These are phyloP conservation scores for Spathaspora sp. DNA, from an alignment of 805 yeast genomes.

Conservation along the genomic window DNA sequence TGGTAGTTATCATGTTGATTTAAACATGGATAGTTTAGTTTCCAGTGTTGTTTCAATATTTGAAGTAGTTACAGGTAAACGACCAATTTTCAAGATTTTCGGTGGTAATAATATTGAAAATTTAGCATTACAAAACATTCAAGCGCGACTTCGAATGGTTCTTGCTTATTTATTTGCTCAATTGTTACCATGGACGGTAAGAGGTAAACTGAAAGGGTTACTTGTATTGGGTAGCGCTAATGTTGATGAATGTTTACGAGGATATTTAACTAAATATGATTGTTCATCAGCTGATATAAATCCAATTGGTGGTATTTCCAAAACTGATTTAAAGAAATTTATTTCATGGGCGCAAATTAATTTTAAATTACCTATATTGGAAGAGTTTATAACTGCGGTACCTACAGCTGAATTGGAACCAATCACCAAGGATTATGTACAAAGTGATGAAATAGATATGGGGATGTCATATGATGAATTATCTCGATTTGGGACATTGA, in stretches of 20 bases:
- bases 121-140: conserved; percentile 92
- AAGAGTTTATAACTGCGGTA: conserved; percentile 80
- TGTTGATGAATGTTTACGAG: conserved; percentile 94
- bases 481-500: conserved; percentile 81
- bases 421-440: conserved; percentile 85
- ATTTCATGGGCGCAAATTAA: conserved; percentile 71
- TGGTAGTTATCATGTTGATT: conserved; percentile 86
- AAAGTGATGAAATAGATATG: conserved; percentile 96
- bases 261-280: conserved; percentile 94
- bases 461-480: conserved; percentile 96
- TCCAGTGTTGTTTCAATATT: conserved; percentile 69
- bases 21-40: conserved; percentile 88
- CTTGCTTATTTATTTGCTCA: conserved; percentile 91
- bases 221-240: conserved; percentile 94
- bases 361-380: conserved; percentile 73
- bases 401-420: conserved; percentile 99
- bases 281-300: conserved; percentile 96
- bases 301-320: conserved; percentile 98
- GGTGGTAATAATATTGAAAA: conserved; percentile 94
- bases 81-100: conserved; percentile 83
- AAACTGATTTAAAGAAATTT: conserved; percentile 84
- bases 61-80: conserved; percentile 85
- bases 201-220: conserved; percentile 69
- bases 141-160: conserved; percentile 95
- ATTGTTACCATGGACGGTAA: conserved; percentile 82